These are phyloP conservation scores for Sugiyamaella xylanicola DNA, from an alignment of 1,139 yeast genomes.

Conservation along the genomic window DNA sequence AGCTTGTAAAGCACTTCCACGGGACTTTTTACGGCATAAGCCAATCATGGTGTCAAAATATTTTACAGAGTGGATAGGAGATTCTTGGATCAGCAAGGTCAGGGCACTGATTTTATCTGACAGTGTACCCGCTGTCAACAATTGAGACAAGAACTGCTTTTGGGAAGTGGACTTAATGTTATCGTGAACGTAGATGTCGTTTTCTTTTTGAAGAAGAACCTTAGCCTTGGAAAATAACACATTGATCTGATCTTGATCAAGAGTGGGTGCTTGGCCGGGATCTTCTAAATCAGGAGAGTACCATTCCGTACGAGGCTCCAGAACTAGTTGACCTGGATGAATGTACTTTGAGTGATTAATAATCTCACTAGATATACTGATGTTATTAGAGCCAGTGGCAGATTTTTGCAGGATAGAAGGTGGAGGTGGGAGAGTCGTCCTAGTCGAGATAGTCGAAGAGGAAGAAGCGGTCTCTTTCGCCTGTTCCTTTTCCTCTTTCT, in stretches of 20 bases:
- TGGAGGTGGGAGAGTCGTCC: slow-evolving; percentile 19
- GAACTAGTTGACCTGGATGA: slow-evolving; percentile 50
- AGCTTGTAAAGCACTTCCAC: slow-evolving; percentile 92
- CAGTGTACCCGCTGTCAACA: slow-evolving; percentile 88
- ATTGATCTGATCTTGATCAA: slow-evolving; percentile 56
- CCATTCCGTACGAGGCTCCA: slow-evolving; percentile 78
- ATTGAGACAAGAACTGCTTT: slow-evolving; percentile 84
- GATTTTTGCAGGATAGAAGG: slow-evolving; percentile 24
- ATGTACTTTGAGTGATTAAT: slow-evolving; percentile 25
- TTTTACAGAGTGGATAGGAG: slow-evolving; percentile 86
- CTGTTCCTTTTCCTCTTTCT: slow-evolving; percentile 28
- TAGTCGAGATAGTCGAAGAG: background rate
- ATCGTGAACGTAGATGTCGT: slow-evolving; percentile 70
- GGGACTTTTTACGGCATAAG: slow-evolving; percentile 86
- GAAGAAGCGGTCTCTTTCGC: background rate
- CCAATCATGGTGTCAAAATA: slow-evolving; percentile 76
- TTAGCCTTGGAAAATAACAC: slow-evolving; percentile 68
- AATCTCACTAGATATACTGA: slow-evolving; percentile 21
- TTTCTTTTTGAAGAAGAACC: slow-evolving; percentile 66
- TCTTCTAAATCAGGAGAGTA: slow-evolving; percentile 56
- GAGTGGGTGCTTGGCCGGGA: slow-evolving; percentile 41
- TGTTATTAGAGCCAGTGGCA: slow-evolving; percentile 18
- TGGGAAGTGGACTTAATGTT: slow-evolving; percentile 82
- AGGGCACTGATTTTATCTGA: slow-evolving; percentile 94
- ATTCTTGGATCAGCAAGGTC: slow-evolving; percentile 89